Evolutionary conservation across 2,329 filamentous ascomycete genomes (phyloP).

Genomic region (Aciculosporium take): DNA sequence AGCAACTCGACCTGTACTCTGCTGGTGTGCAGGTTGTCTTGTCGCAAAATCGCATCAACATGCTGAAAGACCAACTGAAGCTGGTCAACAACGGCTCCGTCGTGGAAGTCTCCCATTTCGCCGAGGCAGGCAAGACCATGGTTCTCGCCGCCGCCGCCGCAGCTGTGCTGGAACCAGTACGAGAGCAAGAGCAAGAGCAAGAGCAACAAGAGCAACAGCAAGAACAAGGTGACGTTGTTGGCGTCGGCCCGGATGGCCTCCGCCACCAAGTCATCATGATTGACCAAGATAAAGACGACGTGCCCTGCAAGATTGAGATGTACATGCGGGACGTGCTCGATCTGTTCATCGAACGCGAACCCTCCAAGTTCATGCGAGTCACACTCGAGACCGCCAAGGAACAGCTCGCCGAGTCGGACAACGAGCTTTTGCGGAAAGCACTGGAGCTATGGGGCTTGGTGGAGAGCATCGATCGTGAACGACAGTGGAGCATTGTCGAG

Average conservation of each 20-base stretch:
- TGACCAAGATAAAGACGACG: conserved; percentile 45
- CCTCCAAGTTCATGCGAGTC: conserved; percentile 44
- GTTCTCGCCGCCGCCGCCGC: conserved; percentile 21
- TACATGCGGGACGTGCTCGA: conserved; percentile 46
- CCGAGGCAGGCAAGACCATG: conserved; percentile 31
- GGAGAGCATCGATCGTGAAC: conserved; percentile 50
- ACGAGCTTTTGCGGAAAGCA: conserved; percentile 41
- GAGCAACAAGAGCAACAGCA: too few species aligned
- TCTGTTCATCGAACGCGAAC: conserved; percentile 43
- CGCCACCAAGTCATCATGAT: conserved; percentile 35
- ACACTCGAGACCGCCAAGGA: conserved; percentile 40
- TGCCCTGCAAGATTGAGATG: conserved; percentile 42
- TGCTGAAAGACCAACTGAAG: conserved; percentile 34
- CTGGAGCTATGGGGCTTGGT: conserved; percentile 52
- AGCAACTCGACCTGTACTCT: conserved; percentile 48
- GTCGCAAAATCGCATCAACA: conserved; percentile 44
- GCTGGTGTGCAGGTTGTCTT: conserved; percentile 49
- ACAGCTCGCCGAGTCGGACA: conserved; percentile 31
- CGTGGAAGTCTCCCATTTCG: conserved; percentile 47
- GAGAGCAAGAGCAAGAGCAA: conserved; percentile 11
- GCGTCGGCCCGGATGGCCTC: neutral
- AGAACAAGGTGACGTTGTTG: neutral
- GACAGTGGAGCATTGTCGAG: conserved; percentile 44
- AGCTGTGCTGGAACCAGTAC: conserved; percentile 21
- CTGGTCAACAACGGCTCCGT: conserved; percentile 34